A percentile compares a stretch with the other conserved stretches of the same genome.
These are phyloP conservation scores for Xanthoceras sorbifolium DNA, from an alignment of 345 rosid genomes.

Conservation along the genomic window DNA sequence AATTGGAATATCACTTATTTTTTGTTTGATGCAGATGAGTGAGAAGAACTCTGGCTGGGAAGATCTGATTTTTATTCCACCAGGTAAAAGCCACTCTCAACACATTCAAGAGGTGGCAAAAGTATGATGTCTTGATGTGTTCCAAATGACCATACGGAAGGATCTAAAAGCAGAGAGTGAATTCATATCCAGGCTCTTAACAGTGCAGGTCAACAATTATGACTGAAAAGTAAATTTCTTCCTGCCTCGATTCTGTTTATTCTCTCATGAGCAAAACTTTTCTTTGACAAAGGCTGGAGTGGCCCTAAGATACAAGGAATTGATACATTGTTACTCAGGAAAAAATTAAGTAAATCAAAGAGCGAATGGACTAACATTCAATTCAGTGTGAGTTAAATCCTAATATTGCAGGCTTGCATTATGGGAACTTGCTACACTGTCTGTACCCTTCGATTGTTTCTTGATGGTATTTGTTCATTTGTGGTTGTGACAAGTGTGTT, in stretches of 20 bases:
- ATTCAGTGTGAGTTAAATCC: constrained; percentile 20
- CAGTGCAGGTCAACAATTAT: constrained; percentile 20
- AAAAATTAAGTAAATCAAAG: not conserved
- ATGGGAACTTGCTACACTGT: constrained; percentile 12
- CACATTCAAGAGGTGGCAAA: constrained; percentile 73
- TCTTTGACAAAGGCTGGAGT: constrained; percentile 20
- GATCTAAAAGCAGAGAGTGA: constrained; percentile 20
- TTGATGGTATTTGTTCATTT: not conserved
- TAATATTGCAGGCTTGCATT: not conserved
- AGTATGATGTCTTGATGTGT: constrained; percentile 27
- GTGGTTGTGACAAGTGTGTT: not conserved
- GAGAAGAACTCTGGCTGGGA: constrained; percentile 96
- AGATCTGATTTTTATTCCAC: constrained; percentile 91
- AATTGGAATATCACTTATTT: constrained; percentile 14
- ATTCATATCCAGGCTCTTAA: not conserved
- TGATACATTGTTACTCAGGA: constrained; percentile 4
- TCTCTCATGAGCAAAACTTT: not conserved
- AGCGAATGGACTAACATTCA: not conserved
- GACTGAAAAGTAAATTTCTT: constrained; percentile 10
- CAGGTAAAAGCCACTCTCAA: constrained; percentile 85
- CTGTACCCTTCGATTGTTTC: not conserved
- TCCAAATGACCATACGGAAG: constrained; percentile 15
- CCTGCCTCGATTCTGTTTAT: not conserved
- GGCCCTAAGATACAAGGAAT: constrained; percentile 16
- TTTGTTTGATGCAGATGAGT: constrained; percentile 52